Conservation (phyloP, 352 stramenopile species). For the Globisporangium takayamanum region DNA sequence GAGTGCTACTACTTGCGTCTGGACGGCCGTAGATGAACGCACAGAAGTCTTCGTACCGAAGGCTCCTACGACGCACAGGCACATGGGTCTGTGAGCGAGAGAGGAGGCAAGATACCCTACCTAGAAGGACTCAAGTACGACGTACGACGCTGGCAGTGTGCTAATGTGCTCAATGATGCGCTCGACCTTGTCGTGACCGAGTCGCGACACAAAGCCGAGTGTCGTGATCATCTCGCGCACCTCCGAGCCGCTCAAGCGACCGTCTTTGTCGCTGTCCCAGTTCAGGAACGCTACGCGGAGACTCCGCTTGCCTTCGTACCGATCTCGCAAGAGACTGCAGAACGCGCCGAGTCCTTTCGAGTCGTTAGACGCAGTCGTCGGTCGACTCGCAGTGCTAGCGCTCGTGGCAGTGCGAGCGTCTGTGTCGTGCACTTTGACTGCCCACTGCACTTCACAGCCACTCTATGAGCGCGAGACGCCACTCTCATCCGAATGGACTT, state of each 20-base stretch:
- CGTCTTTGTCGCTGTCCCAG: conserved; percentile 56
- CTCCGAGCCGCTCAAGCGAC: conserved; percentile 25
- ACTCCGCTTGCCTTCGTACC: conserved; percentile 52
- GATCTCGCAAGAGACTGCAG: conserved; percentile 35
- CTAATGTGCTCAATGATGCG: conserved; percentile 30
- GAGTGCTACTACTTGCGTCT: not conserved
- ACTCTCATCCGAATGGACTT: not conserved
- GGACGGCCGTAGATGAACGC: conserved; percentile 20
- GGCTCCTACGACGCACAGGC: conserved; percentile 17
- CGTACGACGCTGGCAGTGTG: conserved; percentile 23
- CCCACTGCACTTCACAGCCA: conserved; percentile 30
- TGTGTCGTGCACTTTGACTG: conserved; percentile 19
- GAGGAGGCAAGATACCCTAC: not conserved
- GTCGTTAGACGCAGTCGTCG: not conserved
- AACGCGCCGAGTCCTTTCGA: conserved; percentile 26
- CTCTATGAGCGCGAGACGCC: not conserved
- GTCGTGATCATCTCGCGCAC: conserved; percentile 37
- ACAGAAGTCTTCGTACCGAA: conserved; percentile 49
- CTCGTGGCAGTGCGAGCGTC: not conserved
- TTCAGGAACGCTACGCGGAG: conserved; percentile 47
- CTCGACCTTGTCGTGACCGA: conserved; percentile 33
- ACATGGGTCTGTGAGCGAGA: not conserved
- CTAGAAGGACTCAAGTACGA: not conserved
- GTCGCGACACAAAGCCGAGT: conserved; percentile 27
- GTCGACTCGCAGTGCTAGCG: not conserved